These are phyloP conservation scores for Apiotrichum sp. DNA, from an alignment of 1,284 basidiomycete species.

Conservation along the genomic window DNA sequence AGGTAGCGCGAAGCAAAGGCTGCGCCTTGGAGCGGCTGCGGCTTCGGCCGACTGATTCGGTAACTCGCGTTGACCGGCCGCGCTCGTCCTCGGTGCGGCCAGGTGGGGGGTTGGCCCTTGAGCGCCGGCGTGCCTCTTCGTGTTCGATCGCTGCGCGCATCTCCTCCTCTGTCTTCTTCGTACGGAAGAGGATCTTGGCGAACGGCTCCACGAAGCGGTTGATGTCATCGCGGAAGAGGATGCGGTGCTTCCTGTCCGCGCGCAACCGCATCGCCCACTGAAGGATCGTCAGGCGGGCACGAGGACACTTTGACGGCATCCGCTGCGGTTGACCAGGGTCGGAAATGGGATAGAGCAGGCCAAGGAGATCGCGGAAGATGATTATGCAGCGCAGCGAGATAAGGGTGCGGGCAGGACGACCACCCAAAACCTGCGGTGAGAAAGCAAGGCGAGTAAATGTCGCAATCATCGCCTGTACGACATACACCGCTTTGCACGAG, in stretches of 20 bases:
- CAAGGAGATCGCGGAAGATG: conserved; percentile 49
- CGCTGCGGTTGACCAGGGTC: conserved; percentile 21
- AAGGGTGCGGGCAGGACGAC: conserved; percentile 39
- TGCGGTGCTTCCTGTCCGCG: conserved; percentile 81
- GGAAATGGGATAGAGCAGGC: conserved; percentile 41
- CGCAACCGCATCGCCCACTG: conserved; percentile 86
- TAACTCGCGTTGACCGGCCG: conserved; percentile 23
- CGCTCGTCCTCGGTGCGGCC: conserved; percentile 25
- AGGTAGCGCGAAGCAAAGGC: conserved; percentile 21
- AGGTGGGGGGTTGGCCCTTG: not conserved
- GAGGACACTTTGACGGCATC: conserved; percentile 50
- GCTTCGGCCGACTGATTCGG: conserved; percentile 46
- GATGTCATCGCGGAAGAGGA: conserved; percentile 60
- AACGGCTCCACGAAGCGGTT: conserved; percentile 40
- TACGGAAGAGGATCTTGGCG: conserved; percentile 46
- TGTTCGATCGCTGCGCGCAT: conserved; percentile 24
- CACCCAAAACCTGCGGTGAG: conserved; percentile 24
- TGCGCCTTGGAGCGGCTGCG: conserved; percentile 62
- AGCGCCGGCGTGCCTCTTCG: conserved; percentile 26
- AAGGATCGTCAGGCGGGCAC: conserved; percentile 65
- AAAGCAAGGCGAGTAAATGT: conserved; percentile 50
- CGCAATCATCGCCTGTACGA: conserved; percentile 48
- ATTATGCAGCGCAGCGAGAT: conserved; percentile 47
- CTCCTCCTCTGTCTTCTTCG: conserved; percentile 35
- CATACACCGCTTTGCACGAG: conserved; percentile 41